Evolutionary conservation across 495 filamentous ascomycete genomes (phyloP).

Genomic region (Aspergillus leporis): DNA sequence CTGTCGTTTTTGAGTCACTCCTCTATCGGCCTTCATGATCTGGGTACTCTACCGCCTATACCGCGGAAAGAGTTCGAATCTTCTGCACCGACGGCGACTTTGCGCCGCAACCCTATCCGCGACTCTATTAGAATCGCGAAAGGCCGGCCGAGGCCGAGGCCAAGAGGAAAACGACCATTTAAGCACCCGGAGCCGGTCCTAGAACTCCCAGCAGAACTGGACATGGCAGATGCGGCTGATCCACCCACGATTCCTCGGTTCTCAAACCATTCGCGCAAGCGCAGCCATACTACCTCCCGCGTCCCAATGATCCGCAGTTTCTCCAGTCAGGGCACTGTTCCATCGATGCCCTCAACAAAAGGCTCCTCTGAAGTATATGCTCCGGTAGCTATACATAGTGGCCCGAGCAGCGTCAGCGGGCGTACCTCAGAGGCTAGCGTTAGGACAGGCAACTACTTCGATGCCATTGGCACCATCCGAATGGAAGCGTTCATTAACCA

Average conservation of each 20-base stretch:
- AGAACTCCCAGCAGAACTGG: constrained; percentile 29
- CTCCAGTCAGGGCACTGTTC: constrained; percentile 59
- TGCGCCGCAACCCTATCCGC: constrained; percentile 69
- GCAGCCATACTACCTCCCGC: constrained; percentile 78
- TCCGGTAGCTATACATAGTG: constrained; percentile 30
- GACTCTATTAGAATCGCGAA: constrained; percentile 92
- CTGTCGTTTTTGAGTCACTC: constrained; percentile 93
- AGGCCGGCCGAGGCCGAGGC: constrained; percentile 60
- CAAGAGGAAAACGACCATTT: constrained; percentile 44
- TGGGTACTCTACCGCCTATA: constrained; percentile 56
- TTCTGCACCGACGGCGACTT: constrained; percentile 39
- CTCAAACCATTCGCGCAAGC: constrained; percentile 72
- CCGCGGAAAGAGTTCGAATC: constrained; percentile 49
- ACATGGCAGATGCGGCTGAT: constrained; percentile 58
- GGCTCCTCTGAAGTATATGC: constrained; percentile 61
- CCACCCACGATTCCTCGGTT: constrained; percentile 81
- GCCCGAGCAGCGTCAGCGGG: constrained; percentile 42
- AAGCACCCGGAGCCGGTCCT: constrained; percentile 34
- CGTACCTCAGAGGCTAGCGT: constrained; percentile 48
- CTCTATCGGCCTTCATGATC: constrained; percentile 67
- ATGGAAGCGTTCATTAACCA: constrained; percentile 87
- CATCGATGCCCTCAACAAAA: constrained; percentile 44
- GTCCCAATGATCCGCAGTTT: constrained; percentile 75
- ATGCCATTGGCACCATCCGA: constrained; percentile 82
- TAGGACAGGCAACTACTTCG: constrained; percentile 48